Base-by-base conservation (phyloP, 2,329 filamentous ascomycete genomes). In the Blastomyces percursus region DNA sequence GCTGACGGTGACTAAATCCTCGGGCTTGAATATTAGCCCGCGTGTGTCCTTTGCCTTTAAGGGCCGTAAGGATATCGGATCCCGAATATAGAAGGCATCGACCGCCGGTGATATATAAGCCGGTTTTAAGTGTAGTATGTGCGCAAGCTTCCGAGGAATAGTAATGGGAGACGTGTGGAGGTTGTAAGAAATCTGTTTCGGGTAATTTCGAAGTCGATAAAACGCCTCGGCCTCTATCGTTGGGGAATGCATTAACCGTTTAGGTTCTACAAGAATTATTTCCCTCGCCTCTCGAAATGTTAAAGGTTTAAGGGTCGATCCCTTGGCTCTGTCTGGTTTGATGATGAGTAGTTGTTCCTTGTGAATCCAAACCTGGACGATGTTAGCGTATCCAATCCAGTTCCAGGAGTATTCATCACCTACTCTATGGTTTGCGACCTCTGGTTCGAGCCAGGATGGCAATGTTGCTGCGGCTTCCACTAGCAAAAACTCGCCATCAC, bases 401-500 rank as follows among this genome's bases (percentile, higher is more conserved):
- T n/a, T 42, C 40, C 56, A n/a, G 35, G 44, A 54, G 40, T 44
- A 56, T 24, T 21, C 52, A 42, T 50, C 44, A 67, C 74, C 69
- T 68, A 83, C 84, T 62, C 94, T 84, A 72, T 96, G 89, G 66
- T 87, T 84, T 66, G 95, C 91, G 48, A 93, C 87, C 66, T 96
- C 92, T 0, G 94, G 94, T 68, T 87, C 96, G 32, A 99, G 77
- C 95, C 94, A 99, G 65, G 84, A 85, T 2, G 94, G 94, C 2
- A 96, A 79, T 16, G 87, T 86, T 67, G 90, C 91, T 35, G 95
- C 93, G 38, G 93, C 94, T 78, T 99, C 94, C 62, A 96, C 88
- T 21, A 99, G 84, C 59, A 99, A 82, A 69, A 99, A 99, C 72
- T 99, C 92, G 69, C 95, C 95, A 75, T 97, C 94, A 58, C 86